Base-by-base conservation (phyloP, 1,139 yeast genomes). In the Yamadazyma siamensis region DNA sequence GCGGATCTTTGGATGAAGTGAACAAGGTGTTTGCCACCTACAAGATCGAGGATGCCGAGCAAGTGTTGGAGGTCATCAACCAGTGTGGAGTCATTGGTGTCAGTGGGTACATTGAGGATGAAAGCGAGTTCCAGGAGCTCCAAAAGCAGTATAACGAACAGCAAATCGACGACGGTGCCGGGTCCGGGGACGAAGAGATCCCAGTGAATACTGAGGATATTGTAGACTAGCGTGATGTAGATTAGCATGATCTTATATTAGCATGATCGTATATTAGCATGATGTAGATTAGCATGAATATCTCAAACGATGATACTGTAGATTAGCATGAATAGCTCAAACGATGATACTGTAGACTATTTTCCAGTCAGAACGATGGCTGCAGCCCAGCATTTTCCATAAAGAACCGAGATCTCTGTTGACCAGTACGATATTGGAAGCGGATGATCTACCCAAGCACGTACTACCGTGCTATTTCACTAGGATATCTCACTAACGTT, bases 1-100 rank as follows among this genome's bases (percentile, higher is more conserved):
- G 94, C 0, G 75, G 73, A 29, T 68, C 77, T 9, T 65, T 91
- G 36, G 96, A 86, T 40, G 80, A 75, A 40, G 88, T 91, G 35
- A 91, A 91, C 59, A 73, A 78, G 43, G 91, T 86, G 2, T 84
- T 91, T 52, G 94, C 83, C 2, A 65, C 67, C n/a, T 70, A 86
- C 70, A 67, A 77, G 21, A 68, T 89, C 5, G 84, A 74, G 20
- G 89, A 85, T 26, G 96, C 96, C 3, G 97, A 91, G 54, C 54
- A 63, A 15, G 68, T 84, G 7, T 73, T 91, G 46, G 89, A 81
- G 38, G 56, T 77, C 33, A 77, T 91, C 47, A 84, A 87, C 45
- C 77, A 80, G 49, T 81, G 91, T 49, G 91, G 89, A 5, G 89
- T 87, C 16, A 78, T 91, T 47, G 86, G 91, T 21, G 78, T 91